Conservation (phyloP, 495 filamentous ascomycete species). For the Penicillium taxi region DNA sequence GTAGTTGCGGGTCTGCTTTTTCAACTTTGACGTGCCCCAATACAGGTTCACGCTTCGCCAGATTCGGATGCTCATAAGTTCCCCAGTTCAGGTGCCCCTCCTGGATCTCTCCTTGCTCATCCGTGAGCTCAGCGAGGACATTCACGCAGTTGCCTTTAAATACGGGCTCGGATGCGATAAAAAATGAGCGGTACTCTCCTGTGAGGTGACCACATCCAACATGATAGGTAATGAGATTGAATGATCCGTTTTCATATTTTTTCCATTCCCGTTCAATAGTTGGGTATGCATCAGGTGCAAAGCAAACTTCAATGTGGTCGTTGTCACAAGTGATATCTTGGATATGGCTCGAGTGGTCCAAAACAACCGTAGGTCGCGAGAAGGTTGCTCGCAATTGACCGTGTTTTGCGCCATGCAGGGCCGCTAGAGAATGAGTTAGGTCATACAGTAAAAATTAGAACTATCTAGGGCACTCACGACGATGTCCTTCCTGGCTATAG, state of each 20-base stretch:
- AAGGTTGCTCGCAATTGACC: slow-evolving; percentile 1
- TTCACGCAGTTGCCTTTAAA: not conserved
- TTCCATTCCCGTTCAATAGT: not conserved
- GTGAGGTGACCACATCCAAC: not conserved
- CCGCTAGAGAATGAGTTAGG: not conserved
- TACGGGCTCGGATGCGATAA: not conserved
- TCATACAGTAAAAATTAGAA: not conserved
- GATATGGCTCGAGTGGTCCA: slow-evolving; percentile 3
- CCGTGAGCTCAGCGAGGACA: not conserved
- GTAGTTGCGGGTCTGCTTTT: not conserved
- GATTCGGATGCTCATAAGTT: not conserved
- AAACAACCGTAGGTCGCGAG: not conserved
- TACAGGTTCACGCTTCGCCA: not conserved
- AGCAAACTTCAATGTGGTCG: slow-evolving; percentile 1
- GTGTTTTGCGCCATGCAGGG: slow-evolving; percentile 5
- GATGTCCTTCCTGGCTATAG: slow-evolving; percentile 5
- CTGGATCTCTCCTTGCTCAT: not conserved
- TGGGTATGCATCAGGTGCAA: not conserved
- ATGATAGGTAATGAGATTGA: slow-evolving; percentile 4
- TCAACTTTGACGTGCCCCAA: not conserved
- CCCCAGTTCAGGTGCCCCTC: slow-evolving; percentile 1
- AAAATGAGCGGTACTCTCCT: slow-evolving; percentile 1
- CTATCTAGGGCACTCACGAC: slow-evolving; percentile 3
- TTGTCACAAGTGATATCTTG: slow-evolving; percentile 1
- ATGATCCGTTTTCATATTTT: not conserved